A percentile compares a stretch with the other conserved stretches of the same genome.
Evolutionary conservation across 345 rosid genomes (phyloP).

Genomic region (Melastoma malabathricum): DNA sequence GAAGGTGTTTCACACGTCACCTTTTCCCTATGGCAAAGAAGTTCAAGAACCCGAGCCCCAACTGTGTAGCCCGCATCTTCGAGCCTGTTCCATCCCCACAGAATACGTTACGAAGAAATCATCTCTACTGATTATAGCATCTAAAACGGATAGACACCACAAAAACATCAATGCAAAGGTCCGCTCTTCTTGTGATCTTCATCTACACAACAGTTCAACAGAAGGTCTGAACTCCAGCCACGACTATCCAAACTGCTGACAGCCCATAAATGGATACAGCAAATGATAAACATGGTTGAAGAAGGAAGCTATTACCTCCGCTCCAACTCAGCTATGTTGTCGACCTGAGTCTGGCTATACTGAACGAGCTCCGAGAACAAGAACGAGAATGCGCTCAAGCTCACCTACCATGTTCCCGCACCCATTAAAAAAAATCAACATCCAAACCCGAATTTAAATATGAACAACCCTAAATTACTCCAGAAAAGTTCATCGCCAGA

Average conservation of each 20-base stretch:
- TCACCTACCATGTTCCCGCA: conserved; percentile 26
- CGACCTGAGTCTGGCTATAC: conserved; percentile 94
- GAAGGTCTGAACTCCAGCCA: too few species aligned
- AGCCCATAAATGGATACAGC: too few species aligned
- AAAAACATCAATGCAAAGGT: too few species aligned
- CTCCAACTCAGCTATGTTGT: conserved; percentile 88
- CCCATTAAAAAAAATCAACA: not conserved
- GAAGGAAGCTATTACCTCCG: conserved; percentile 40
- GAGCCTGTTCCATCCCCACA: conserved; percentile 29
- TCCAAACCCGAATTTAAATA: not conserved
- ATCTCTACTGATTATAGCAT: too few species aligned
- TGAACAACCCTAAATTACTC: not conserved
- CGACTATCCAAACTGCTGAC: too few species aligned
- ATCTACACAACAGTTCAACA: too few species aligned
- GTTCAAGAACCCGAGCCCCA: conserved; percentile 82
- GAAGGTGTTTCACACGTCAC: conserved; percentile 14
- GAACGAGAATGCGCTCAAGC: conserved; percentile 36
- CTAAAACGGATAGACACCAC: too few species aligned
- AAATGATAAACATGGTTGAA: not conserved
- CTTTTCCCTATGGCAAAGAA: conserved; percentile 84
- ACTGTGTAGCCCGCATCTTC: conserved; percentile 97
- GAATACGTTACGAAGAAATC: too few species aligned
- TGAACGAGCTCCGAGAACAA: conserved; percentile 79
- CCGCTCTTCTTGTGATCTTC: too few species aligned
- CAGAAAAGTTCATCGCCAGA: not conserved